Evolutionary conservation across 1,139 yeast genomes (phyloP).

Genomic region (Yamadazyma songkhlaensis): DNA sequence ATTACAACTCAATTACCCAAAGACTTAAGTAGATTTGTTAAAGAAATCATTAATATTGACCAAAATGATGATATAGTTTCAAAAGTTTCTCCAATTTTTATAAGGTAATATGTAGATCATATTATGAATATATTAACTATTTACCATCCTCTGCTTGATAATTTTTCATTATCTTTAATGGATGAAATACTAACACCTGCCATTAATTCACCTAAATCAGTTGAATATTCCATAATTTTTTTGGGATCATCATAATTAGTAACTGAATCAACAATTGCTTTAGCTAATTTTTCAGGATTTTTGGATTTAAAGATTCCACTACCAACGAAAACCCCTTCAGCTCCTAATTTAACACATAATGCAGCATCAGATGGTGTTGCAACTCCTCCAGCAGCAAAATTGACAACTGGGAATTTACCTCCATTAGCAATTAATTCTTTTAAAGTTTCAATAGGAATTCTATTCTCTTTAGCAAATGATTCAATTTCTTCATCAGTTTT

Average conservation of each 20-base stretch:
- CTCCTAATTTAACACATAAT: slow-evolving; percentile 85
- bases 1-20: slow-evolving; percentile 27
- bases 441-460: slow-evolving; percentile 59
- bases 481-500: slow-evolving; percentile 45
- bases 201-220: slow-evolving; percentile 77
- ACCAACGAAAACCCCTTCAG: slow-evolving; percentile 91
- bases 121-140: neutral
- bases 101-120: slow-evolving; percentile 8
- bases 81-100: slow-evolving; percentile 13
- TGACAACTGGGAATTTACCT: slow-evolving; percentile 78
- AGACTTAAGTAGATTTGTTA: slow-evolving; percentile 40
- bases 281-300: slow-evolving; percentile 74
- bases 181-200: slow-evolving; percentile 60
- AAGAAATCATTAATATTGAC: slow-evolving; percentile 30
- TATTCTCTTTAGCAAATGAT: slow-evolving; percentile 52
- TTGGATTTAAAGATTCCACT: slow-evolving; percentile 80
- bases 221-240: slow-evolving; percentile 66
- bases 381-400: slow-evolving; percentile 89
- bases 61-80: slow-evolving; percentile 15
- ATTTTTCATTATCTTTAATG: slow-evolving; percentile 45
- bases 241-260: slow-evolving; percentile 68
- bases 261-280: slow-evolving; percentile 79
- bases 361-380: slow-evolving; percentile 93
- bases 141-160: slow-evolving; percentile 56
- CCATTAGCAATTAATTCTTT: slow-evolving; percentile 47